These are phyloP conservation scores for Mortierella sp. DNA, from an alignment of 371 early-diverging fungal genomes.

Conservation along the genomic window DNA sequence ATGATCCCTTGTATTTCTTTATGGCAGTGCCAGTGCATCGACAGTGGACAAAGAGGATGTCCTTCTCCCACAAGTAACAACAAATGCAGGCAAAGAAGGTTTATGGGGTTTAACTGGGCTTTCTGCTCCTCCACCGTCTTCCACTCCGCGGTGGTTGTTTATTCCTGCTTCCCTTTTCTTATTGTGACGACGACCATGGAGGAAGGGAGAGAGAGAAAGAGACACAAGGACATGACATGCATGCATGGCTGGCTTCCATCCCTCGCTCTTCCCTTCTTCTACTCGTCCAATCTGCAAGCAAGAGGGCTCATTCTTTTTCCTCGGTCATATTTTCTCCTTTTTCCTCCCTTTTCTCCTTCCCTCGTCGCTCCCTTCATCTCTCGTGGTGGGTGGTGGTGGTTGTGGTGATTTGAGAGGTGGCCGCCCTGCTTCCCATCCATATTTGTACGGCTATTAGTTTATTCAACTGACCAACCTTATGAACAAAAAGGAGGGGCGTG, in stretches of 20 bases:
- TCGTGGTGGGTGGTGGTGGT: neutral
- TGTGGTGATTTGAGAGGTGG: neutral
- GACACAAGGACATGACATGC: neutral
- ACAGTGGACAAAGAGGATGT: neutral
- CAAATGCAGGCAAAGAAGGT: conserved; percentile 2
- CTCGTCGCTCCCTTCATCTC: neutral
- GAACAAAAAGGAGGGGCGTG: no score
- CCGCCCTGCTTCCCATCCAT: neutral
- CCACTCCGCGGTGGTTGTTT: conserved; percentile 10
- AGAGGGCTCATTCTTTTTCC: conserved; percentile 10
- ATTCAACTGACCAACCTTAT: neutral
- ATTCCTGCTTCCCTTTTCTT: conserved; percentile 8
- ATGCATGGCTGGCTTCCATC: neutral
- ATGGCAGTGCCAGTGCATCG: neutral
- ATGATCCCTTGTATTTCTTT: neutral
- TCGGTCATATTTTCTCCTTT: conserved; percentile 8
- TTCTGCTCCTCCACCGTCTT: neutral
- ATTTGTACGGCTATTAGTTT: conserved; percentile 11
- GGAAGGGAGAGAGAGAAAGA: neutral
- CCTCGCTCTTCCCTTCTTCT: neutral
- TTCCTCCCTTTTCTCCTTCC: neutral
- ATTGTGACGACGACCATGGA: conserved; percentile 9
- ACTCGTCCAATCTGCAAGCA: conserved; percentile 1
- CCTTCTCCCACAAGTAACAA: neutral
- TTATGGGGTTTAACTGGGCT: neutral